phyloP scores from a whole-genome alignment of 2,329 filamentous ascomycete species.

The Camillea tinctor region DNA sequence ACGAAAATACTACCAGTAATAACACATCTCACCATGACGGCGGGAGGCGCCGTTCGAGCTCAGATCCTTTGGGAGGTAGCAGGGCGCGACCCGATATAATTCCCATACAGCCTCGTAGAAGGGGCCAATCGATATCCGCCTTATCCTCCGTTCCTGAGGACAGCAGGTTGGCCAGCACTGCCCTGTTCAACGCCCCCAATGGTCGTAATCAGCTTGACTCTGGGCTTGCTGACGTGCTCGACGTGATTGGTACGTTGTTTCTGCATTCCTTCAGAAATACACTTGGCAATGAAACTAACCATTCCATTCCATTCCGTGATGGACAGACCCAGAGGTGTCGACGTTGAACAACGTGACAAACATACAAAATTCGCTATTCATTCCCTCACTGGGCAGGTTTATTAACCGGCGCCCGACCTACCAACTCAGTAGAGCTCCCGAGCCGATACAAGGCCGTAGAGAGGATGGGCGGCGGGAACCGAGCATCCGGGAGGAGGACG shows the following conservation, averaged over 20 bases:
- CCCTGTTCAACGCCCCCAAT: conserved; percentile 24
- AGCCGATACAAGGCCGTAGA: not conserved
- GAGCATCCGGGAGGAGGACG: conserved; percentile 30
- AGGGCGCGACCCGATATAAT: conserved; percentile 23
- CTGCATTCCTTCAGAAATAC: not conserved
- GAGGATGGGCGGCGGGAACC: conserved; percentile 16
- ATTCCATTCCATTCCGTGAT: not conserved
- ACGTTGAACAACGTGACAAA: conserved; percentile 84
- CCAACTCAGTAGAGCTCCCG: conserved; percentile 55
- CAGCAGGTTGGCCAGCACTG: conserved; percentile 21
- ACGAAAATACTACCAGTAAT: conserved; percentile 6
- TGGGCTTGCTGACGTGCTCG: conserved; percentile 65
- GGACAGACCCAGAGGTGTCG: conserved; percentile 74
- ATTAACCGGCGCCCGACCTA: conserved; percentile 80
- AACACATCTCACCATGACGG: conserved; percentile 2
- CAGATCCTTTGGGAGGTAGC: conserved; percentile 23
- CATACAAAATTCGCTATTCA: conserved; percentile 84
- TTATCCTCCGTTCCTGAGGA: conserved; percentile 21
- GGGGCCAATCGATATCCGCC: conserved; percentile 12
- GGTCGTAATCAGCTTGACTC: conserved; percentile 52
- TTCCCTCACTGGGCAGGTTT: conserved; percentile 74
- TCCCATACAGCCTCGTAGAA: conserved; percentile 20
- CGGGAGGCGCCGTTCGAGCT: conserved; percentile 25
- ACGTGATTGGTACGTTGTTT: conserved; percentile 60
- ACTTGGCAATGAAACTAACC: not conserved